Evolutionary conservation across 1,284 basidiomycete species (phyloP), one percentile per base, ranked within the genome.

Genomic region (Puccinia sorghi): DNA sequence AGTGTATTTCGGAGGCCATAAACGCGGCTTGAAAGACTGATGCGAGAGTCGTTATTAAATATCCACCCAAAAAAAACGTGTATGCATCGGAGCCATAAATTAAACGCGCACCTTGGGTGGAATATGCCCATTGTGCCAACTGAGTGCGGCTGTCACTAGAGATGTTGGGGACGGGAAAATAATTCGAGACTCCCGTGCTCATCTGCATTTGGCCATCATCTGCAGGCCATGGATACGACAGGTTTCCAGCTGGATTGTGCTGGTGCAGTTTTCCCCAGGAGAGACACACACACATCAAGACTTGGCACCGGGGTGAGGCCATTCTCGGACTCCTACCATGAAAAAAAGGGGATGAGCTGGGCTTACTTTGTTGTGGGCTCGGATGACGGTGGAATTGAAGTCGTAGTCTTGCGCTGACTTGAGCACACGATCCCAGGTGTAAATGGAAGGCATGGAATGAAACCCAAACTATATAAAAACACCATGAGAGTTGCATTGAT

Each of bases 381-480:
- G 85, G 2, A 90, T 88, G 5, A 88, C 87, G 0, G 87, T 88
- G 0, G 88, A 89, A 83, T 90, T 89, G 85, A 90, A 89, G 13
- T 85, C 85, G 83, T 88, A 90, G 80, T 88, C 88, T 13, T 86
- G 86, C 25, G 67, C 43, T 0, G 86, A 85, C n/a, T 84, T 81
- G 20, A 90, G 86, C 0, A 89, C 88, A 81, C 89, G 87, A 82
- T 90, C 87, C 87, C 89, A 89, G 72, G 86, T 88, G 81, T 88
- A 88, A 83, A 90, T 88, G 0, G 88, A 90, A 0, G 89, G 89
- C 86, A 89, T 88, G 0, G 89, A 89, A 82, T 89, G 89, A 84
- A 89, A 90, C n/a, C 89, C 89, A 80, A 90, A 90, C 81, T 78
- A 9, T 7, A 12, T 25, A 3, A 13, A 25, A 56, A 3, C 0